Base-by-base conservation (phyloP, 2,329 filamentous ascomycete genomes). In the Lomentospora prolificans region DNA sequence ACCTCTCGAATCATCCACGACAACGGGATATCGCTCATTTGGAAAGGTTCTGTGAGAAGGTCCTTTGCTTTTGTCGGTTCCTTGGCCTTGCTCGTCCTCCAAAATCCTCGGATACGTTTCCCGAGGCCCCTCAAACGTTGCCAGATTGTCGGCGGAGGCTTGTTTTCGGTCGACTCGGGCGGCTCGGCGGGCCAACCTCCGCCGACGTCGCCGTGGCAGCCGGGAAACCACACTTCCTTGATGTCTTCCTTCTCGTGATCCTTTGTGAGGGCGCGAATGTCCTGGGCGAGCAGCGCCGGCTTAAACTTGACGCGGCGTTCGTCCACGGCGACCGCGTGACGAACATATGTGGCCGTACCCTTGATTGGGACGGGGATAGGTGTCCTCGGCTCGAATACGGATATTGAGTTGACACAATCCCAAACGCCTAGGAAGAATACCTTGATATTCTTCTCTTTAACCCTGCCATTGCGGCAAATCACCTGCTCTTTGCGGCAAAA, bases 301-400 rank as follows among this genome's bases (percentile, higher is more conserved):
- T 77, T 78, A 69, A 80, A 81, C 62, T 81, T 80, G 57, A 78
- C 72, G 4, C 78, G 74, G 1, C 76, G 70, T 61, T 81, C 78
- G 58, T 80, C 75, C 10, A 79, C 69, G 3, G 75, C 72, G 2
- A 80, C 75, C 1, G 78, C 78, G 55, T 81, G 78, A 1, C 78
- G 71, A 27, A 80, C 71, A 52, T 71, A 71, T 4, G 66, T 61
- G 1, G 76, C 75, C 2, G 74, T 73, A 2, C 74, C 68, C 25
- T 61, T 62, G 0, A 71, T 68, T 0, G 69, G 65, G 1, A 69
- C 66, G 3, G 72, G 72, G 25, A 69, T 63, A n/a, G 65, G 68
- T 24, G 69, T 65, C 55, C 66, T 72, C 0, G 61, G 63, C 57
- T 73, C 71, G 25, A 74, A 58, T 12, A 73, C 67, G 5, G 72